Base-by-base conservation (phyloP, 805 yeast species). In the Ogataea nakhonphanomensis region DNA sequence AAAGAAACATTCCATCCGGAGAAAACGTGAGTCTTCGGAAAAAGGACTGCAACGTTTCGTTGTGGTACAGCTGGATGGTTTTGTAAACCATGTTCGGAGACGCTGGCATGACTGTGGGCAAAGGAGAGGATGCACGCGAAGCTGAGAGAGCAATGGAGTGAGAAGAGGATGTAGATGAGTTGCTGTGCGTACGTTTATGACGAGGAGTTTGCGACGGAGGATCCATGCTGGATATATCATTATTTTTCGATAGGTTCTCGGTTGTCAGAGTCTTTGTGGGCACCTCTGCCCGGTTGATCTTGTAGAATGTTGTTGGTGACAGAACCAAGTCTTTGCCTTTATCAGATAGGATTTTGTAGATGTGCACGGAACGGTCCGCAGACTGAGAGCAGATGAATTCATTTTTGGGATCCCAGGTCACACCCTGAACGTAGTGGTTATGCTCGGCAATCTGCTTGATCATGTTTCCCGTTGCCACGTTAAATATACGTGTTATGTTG, bases 391-490 rank as follows among this genome's bases (percentile, higher is more conserved):
- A 87, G 5, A 93, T 61, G 50, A 62, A 87, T 58, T 83, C 78
- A 47, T 83, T 79, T 39, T 68, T 58, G 7, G 99, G 99, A 59
- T 93, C 99, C 98, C 98, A 93, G 0, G 84, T 71, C 5, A 93
- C 91, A 3, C 99, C 99, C 62, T 93, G 99, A 3, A 93, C 95
- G 53, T 87, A 91, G 60, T 90, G 96, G 33, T 69, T 68, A 61
- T 93, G 98, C 43, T 84, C 87, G 5, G 77, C 76, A 44, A 81
- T 68, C 49, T 78, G 82, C 21, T 69, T 60, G 0, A 83, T 66
- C 49, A 79, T 74, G 23, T 67, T 65, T 0, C 91, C 93, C 2
- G 71, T 71, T 1, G 59, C 54, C 4, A 74, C 76, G 46, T 74
- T 73, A 53, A 80, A 87, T 0, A 91, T 71, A 33, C 95, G 69